A percentile compares a stretch with the other conserved stretches of the same genome.
These are phyloP conservation scores for Rhizophagus clarus DNA, from an alignment of 192 early-diverging fungal species.

Conservation along the genomic window DNA sequence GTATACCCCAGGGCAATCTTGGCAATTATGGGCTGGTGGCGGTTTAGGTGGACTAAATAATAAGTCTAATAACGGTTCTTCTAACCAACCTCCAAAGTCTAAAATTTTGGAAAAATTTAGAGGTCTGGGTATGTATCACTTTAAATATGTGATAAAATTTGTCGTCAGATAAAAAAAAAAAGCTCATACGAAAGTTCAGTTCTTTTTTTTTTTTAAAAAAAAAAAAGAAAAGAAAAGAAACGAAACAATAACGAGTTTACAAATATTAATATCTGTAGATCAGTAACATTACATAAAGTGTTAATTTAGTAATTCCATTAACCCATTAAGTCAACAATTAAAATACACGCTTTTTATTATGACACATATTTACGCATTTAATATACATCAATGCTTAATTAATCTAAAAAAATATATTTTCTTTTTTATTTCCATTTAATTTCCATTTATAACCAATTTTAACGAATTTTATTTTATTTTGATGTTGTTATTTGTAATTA, in stretches of 20 bases:
- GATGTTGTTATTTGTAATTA: background rate
- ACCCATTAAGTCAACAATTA: background rate
- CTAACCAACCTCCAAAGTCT: constrained; percentile 18
- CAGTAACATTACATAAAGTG: too few species aligned
- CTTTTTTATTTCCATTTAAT: too few species aligned
- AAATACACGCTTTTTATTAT: background rate
- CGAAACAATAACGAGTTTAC: too few species aligned
- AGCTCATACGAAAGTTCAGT: too few species aligned
- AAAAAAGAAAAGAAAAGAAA: too few species aligned
- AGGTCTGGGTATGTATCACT: constrained; percentile 27
- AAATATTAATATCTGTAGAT: too few species aligned
- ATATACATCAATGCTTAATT: too few species aligned
- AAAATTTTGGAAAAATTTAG: constrained; percentile 32
- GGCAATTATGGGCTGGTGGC: constrained; percentile 58
- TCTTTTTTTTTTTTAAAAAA: too few species aligned
- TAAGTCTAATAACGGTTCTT: constrained; percentile 12
- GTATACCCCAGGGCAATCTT: constrained; percentile 68
- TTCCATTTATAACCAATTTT: background rate
- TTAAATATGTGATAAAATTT: background rate
- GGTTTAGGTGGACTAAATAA: constrained; percentile 38
- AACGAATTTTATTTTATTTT: background rate
- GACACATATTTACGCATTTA: background rate
- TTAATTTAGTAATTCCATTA: too few species aligned
- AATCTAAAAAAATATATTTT: too few species aligned
- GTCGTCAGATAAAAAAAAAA: background rate